These are phyloP conservation scores for Trametes cingulata DNA, from an alignment of 768 basidiomycete genomes.

Conservation along the genomic window DNA sequence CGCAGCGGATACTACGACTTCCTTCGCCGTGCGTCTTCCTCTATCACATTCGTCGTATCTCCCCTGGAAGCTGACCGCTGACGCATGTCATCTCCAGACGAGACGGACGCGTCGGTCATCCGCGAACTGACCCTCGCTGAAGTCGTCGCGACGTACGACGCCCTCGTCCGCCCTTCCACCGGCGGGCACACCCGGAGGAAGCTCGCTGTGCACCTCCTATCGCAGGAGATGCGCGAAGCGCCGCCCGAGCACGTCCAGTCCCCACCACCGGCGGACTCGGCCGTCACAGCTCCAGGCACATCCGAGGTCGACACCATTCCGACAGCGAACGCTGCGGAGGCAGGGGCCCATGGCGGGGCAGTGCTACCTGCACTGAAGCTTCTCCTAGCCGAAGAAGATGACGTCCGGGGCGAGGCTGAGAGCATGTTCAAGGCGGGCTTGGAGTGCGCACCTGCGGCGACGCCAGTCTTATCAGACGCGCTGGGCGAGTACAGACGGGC, in stretches of 20 bases:
- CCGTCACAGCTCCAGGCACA: not conserved
- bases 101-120: conserved; percentile 22
- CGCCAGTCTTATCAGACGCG: conserved; percentile 18
- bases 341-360: not conserved
- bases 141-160: conserved; percentile 23
- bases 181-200: conserved; percentile 22
- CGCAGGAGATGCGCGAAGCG: conserved; percentile 20
- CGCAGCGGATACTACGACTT: conserved; percentile 28
- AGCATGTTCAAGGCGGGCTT: conserved; percentile 25
- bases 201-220: conserved; percentile 27
- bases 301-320: not conserved
- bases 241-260: not conserved
- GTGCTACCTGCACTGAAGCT: not conserved
- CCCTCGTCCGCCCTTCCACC: conserved; percentile 21
- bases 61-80: not conserved
- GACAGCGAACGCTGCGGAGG: not conserved
- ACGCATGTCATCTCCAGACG: conserved; percentile 13
- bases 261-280: not conserved
- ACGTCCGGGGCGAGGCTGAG: not conserved
- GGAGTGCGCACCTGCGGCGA: conserved; percentile 23
- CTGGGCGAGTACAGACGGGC: conserved; percentile 3
- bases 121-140: conserved; percentile 18
- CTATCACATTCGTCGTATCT: not conserved
- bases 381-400: conserved; percentile 6
- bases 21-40: conserved; percentile 23